Evolutionary conservation across 2,329 filamentous ascomycete species (phyloP).

Genomic region (Hirsutella thompsonii): DNA sequence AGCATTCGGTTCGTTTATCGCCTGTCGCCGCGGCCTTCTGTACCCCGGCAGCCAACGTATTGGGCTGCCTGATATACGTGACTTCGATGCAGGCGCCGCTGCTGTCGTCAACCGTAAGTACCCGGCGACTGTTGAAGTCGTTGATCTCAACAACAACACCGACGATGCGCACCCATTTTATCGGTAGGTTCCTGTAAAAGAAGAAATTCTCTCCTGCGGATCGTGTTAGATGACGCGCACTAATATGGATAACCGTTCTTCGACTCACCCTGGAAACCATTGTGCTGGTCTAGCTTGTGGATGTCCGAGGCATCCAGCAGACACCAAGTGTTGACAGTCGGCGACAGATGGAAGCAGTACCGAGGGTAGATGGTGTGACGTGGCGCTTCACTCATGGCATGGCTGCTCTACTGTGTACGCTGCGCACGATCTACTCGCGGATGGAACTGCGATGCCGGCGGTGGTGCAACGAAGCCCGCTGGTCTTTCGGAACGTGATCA

Average conservation of each 20-base stretch:
- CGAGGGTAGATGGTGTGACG: constrained; percentile 38
- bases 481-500: not conserved
- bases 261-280: constrained; percentile 38
- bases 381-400: constrained; percentile 37
- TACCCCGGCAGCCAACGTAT: too few relatives aligned
- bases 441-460: constrained; percentile 2
- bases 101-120: constrained; percentile 53
- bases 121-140: constrained; percentile 29
- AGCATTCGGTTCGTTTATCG: not conserved
- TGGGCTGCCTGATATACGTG: constrained; percentile 5
- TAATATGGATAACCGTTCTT: not conserved
- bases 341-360: constrained; percentile 51
- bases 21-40: too few relatives aligned
- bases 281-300: constrained; percentile 29
- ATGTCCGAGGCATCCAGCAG: constrained; percentile 40
- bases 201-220: constrained; percentile 37
- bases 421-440: not conserved
- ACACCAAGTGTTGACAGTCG: constrained; percentile 47
- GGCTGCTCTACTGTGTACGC: constrained; percentile 8
- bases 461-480: not conserved
- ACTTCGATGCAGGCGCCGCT: constrained; percentile 45
- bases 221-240: not conserved
- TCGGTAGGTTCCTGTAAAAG: constrained; percentile 62
- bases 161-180: constrained; percentile 60
- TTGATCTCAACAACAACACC: constrained; percentile 56